Evolutionary conservation across 306 rosid species (phyloP), one percentile per base, ranked within the genome.

Genomic region (Fragaria iinumae): DNA sequence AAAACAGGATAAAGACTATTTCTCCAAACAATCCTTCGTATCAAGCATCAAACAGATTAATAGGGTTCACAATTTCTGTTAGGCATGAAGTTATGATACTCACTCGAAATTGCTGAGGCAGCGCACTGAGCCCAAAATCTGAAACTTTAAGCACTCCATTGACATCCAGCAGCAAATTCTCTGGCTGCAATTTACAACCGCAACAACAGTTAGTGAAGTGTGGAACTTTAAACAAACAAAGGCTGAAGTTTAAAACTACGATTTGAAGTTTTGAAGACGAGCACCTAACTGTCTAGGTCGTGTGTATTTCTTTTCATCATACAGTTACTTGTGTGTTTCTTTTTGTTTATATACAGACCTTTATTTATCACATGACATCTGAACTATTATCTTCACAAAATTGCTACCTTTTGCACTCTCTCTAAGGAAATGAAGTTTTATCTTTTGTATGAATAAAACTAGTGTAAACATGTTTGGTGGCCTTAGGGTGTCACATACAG

Each of bases 91-190:
- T 75, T 72, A 76, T 25, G 52, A 62, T 66, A 82, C 97, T 89
- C 89, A 95, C 98, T 80, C 96, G 89, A 76, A 95, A 87, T 89
- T 92, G 97, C 80, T 92, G 97, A 79, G 98, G 96, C 27, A 95
- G 86, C 3, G 98, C 96, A 79, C 98, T 95, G 83, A 95, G 86
- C 81, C 97, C 97, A 87, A 95, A 95, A 87, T 95, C 97, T 23
- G 98, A 95, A 84, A 92, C 91, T 84, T 92, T 95, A 57, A 95
- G 98, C 80, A 57, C 63, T 44, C 93, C 97, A 41, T 67, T 80
- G 67, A 80, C 87, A 83, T 92, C 98, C 81, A 95, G 85, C 80
- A 95, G 87, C 80, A 95, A 81, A 72, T 95, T 95, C 86, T 92
- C 98, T 13, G 97, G 97, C 97, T 94, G 89, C 39, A 79, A 76